Evolutionary conservation across 345 rosid species (phyloP).

Genomic region (Raphanus sativus): DNA sequence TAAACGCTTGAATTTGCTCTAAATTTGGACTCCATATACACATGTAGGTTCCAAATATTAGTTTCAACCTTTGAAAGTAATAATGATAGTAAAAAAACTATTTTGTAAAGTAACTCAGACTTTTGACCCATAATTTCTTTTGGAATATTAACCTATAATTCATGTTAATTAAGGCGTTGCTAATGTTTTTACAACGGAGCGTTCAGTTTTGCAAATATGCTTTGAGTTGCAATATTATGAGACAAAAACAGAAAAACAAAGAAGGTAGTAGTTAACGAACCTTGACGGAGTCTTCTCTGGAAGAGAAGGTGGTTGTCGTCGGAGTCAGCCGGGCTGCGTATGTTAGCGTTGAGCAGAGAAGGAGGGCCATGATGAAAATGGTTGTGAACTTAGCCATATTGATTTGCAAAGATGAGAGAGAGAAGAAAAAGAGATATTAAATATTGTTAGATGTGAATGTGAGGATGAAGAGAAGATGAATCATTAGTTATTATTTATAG

Average conservation of each 20-base stretch:
- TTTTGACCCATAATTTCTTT: neutral
- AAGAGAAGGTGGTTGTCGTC: conserved; percentile 26
- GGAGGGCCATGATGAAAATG: conserved; percentile 44
- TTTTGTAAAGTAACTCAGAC: neutral
- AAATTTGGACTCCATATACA: neutral
- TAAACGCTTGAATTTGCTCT: neutral
- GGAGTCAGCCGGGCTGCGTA: conserved; percentile 54
- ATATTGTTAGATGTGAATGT: conserved; percentile 11
- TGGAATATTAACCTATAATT: neutral
- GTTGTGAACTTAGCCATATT: conserved; percentile 45
- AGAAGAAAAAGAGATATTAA: conserved; percentile 1
- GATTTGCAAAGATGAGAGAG: conserved; percentile 10
- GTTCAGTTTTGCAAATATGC: neutral
- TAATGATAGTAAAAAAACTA: neutral
- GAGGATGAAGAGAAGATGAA: conserved; percentile 33
- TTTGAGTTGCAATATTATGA: neutral
- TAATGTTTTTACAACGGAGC: neutral
- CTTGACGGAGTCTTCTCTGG: conserved; percentile 37
- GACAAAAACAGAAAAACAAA: neutral
- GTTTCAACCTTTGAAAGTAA: neutral
- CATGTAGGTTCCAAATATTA: neutral
- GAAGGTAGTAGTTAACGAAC: conserved; percentile 25
- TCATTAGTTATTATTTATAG: conserved; percentile 35
- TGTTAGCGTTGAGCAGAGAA: conserved; percentile 48
- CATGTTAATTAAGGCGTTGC: neutral